These are phyloP conservation scores for Phaseolus lunatus DNA, from an alignment of 306 rosid species.

Conservation along the genomic window DNA sequence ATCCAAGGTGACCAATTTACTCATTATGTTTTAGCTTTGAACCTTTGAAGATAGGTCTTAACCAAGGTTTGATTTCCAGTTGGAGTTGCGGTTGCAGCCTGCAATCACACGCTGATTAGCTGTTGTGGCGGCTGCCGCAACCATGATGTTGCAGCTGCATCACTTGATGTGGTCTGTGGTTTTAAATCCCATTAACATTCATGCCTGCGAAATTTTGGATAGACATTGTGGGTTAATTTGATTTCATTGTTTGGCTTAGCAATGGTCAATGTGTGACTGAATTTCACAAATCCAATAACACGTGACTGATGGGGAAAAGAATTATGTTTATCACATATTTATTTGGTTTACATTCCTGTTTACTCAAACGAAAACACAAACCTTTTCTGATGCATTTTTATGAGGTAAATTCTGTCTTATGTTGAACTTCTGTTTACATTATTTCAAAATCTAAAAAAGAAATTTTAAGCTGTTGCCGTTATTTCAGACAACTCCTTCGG, in stretches of 20 bases:
- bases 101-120: not conserved
- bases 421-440: not conserved
- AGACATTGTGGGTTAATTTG: not conserved
- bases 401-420: not conserved
- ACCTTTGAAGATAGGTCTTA: constrained; percentile 31
- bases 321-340: constrained; percentile 17
- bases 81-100: too few species aligned
- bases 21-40: constrained; percentile 23
- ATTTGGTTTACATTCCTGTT: constrained; percentile 12
- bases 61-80: not conserved
- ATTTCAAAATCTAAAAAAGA: constrained; percentile 7
- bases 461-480: constrained; percentile 27
- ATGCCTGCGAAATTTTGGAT: constrained; percentile 3
- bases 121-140: not conserved
- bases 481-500: not conserved
- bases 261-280: constrained; percentile 15
- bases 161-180: not conserved
- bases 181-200: not conserved
- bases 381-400: constrained; percentile 1
- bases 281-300: constrained; percentile 1
- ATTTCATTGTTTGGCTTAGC: constrained; percentile 23
- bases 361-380: not conserved
- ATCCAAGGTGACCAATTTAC: constrained; percentile 70
- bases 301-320: not conserved
- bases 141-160: constrained; percentile 12